Evolutionary conservation across 1,284 basidiomycete species (phyloP), one percentile per base, ranked within the genome.

Genomic region (Gymnopus androsaceus): DNA sequence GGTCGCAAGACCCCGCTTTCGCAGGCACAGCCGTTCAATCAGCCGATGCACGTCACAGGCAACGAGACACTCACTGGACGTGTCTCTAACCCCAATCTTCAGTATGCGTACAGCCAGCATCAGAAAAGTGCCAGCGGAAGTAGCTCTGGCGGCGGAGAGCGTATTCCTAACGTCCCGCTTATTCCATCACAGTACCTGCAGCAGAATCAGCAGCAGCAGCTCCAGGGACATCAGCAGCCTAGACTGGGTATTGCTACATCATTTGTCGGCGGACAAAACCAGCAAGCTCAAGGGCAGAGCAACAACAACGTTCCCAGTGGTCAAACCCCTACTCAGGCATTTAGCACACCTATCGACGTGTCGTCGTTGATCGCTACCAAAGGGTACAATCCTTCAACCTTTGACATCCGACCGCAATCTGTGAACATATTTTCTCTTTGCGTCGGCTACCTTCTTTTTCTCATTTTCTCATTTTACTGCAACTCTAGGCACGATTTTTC

Each of bases 351-450:
- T 2, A 79, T 94, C 57, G 94, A 95, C 66, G 86, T 96, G n/a
- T 89, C 91, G 21, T 83, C 88, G 45, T 77, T 97, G 54, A 88
- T 95, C 61, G 85, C 89, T 12, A 82, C 82, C 44, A 96, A 96
- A 71, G 94, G 94, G 9, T 94, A 97, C 67, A 97, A 97, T 66
- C 95, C 95, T 5, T 76, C 84, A 12, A 84, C 83, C 38, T 97
- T 96, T 64, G 92, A 96, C 64, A 85, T 84, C 55, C 81, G 87
- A 50, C 94, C 95, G 6, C 70, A 79, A 41, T 90, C 85, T 69
- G 91, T 90, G 61, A 66, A n/a, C n/a, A n/a, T n/a, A n/a, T n/a
- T n/a, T n/a, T n/a, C n/a, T n/a, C n/a, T n/a, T n/a, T n/a, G n/a
- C n/a, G n/a, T n/a, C n/a, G n/a, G 87, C 76, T 57, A 38, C 46